phyloP scores from a whole-genome alignment of 306 rosid genomes.

The Ceratonia siliqua region DNA sequence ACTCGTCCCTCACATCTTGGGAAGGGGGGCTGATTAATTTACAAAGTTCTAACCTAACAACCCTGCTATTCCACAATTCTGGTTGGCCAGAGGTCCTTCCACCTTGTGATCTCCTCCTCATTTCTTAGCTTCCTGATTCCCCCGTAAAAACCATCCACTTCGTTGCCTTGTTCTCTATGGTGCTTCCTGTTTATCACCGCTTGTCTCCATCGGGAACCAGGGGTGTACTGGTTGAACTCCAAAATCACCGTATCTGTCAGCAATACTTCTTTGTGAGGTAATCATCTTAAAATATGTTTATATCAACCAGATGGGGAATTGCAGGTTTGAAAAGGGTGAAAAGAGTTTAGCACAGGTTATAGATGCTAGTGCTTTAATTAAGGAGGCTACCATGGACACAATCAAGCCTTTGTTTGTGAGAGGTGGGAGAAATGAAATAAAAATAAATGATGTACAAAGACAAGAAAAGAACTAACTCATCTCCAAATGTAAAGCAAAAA shows the following conservation, averaged over 20 bases:
- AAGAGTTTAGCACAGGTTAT: background rate
- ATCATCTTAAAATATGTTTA: background rate
- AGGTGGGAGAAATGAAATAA: no score
- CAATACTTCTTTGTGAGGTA: constrained; percentile 33
- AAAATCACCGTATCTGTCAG: constrained; percentile 62
- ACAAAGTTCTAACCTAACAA: constrained; percentile 25
- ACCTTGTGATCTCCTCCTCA: constrained; percentile 65
- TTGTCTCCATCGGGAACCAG: constrained; percentile 80
- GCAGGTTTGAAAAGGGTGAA: background rate
- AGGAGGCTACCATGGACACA: no score
- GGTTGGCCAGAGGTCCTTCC: constrained; percentile 77
- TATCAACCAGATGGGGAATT: background rate
- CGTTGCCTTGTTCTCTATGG: constrained; percentile 84
- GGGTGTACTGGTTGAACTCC: constrained; percentile 83
- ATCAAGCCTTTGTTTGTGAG: no score
- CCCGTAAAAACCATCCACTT: constrained; percentile 80
- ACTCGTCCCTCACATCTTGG: constrained; percentile 11
- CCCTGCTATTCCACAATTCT: constrained; percentile 45
- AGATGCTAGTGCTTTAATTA: no score
- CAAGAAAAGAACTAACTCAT: no score
- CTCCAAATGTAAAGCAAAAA: no score
- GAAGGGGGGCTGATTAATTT: constrained; percentile 24
- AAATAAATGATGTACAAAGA: no score
- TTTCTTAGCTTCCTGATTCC: constrained; percentile 76
- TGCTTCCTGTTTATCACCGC: constrained; percentile 60